Percentiles rank a stretch among this genome's conserved stretches.
Conservation (phyloP, 108 stramenopile species). For the Nitzschia palea region DNA sequence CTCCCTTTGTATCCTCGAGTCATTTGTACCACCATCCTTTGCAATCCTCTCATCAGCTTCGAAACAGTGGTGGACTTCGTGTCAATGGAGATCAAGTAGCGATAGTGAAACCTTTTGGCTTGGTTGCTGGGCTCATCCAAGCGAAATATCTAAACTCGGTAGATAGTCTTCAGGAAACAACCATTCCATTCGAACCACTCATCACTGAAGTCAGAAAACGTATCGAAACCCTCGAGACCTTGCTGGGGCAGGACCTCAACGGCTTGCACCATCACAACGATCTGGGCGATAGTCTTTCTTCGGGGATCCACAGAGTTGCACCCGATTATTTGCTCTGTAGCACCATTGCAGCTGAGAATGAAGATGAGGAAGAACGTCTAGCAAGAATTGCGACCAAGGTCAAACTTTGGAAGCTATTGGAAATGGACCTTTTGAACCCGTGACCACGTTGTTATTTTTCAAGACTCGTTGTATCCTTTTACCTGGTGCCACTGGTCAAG, state of each 20-base stretch:
- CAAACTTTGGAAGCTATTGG: constrained; percentile 14
- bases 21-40: neutral
- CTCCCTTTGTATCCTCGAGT: neutral
- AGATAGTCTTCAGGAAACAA: neutral
- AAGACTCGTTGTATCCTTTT: too few relatives aligned
- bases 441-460: too few relatives aligned
- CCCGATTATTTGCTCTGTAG: neutral
- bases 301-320: too few relatives aligned
- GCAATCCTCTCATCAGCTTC: neutral
- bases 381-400: constrained; percentile 24
- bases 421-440: neutral
- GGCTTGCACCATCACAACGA: too few relatives aligned
- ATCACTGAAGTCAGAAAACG: constrained; percentile 1
- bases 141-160: neutral
- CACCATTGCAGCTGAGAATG: neutral
- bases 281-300: too few relatives aligned
- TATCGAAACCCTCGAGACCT: neutral
- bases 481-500: too few relatives aligned
- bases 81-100: neutral
- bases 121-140: constrained; percentile 25
- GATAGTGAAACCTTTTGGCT: constrained; percentile 17
- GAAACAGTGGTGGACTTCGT: neutral
- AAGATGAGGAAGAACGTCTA: constrained; percentile 9
- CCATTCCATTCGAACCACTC: constrained; percentile 8
- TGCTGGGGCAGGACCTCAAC: too few relatives aligned